Evolutionary conservation across 176 grass and related monocot species (phyloP).

Genomic region (Tuctoria greenei): DNA sequence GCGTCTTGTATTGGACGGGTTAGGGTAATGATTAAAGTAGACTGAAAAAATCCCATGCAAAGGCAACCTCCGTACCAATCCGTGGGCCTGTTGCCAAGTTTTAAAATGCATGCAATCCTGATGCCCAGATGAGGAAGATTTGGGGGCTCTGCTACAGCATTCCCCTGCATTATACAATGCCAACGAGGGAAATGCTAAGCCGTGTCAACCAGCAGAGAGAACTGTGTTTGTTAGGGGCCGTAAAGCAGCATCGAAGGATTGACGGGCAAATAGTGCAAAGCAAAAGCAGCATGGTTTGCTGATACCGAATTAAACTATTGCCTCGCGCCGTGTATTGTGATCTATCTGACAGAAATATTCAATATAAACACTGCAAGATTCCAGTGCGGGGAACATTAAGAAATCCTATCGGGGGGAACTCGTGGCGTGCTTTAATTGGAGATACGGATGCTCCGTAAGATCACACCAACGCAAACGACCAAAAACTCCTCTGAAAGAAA

Average conservation of each 20-base stretch:
- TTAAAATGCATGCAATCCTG: slow-evolving; percentile 23
- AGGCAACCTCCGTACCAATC: background rate
- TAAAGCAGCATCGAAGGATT: background rate
- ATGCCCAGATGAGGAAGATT: slow-evolving; percentile 19
- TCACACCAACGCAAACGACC: slow-evolving; percentile 18
- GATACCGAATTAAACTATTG: background rate
- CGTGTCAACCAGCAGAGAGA: slow-evolving; percentile 14
- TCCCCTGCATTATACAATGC: slow-evolving; percentile 11
- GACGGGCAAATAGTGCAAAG: slow-evolving; percentile 23
- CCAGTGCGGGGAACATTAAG: slow-evolving; percentile 13
- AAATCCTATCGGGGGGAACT: slow-evolving; percentile 3
- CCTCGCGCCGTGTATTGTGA: slow-evolving; percentile 4
- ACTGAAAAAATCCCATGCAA: background rate
- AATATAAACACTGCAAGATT: slow-evolving; percentile 34
- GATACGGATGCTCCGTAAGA: slow-evolving; percentile 29
- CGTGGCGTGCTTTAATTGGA: slow-evolving; percentile 11
- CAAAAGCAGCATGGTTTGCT: slow-evolving; percentile 18
- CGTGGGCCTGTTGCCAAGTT: slow-evolving; percentile 9
- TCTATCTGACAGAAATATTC: background rate
- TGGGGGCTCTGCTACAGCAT: background rate
- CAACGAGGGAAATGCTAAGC: slow-evolving; percentile 35
- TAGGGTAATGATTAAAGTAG: slow-evolving; percentile 34
- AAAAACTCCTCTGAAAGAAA: slow-evolving; percentile 11
- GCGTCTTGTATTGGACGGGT: background rate
- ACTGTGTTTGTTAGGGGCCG: slow-evolving; percentile 22